Evolutionary conservation across 345 rosid species (phyloP).

Genomic region (Trapa incisa): DNA sequence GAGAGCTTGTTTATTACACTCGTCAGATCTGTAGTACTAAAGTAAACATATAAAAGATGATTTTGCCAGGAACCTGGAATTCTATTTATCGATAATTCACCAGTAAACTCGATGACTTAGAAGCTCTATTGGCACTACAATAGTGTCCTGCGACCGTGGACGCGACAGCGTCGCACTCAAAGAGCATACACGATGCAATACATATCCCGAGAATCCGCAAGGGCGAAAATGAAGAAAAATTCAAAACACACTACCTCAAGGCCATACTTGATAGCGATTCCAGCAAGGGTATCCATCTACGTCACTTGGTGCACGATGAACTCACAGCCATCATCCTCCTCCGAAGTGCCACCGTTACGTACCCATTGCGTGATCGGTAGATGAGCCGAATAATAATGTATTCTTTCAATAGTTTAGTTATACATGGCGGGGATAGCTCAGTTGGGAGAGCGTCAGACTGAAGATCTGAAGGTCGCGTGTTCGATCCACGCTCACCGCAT

Average conservation of each 20-base stretch:
- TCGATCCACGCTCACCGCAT: conserved; percentile 95
- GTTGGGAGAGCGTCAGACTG: conserved; percentile 99
- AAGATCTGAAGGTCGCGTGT: conserved; percentile 99
- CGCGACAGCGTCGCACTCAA: no score
- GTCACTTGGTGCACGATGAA: conserved; percentile 44
- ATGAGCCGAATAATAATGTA: no score
- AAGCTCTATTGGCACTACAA: no score
- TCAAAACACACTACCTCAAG: conserved; percentile 34
- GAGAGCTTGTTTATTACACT: not conserved
- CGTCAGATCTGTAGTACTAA: not conserved
- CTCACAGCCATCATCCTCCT: conserved; percentile 12
- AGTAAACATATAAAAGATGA: no score
- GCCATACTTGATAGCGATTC: conserved; percentile 60
- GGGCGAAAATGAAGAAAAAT: not conserved
- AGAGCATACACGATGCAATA: no score
- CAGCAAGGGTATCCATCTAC: conserved; percentile 57
- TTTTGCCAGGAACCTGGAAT: no score
- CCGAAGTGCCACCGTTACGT: conserved; percentile 5
- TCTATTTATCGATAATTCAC: no score
- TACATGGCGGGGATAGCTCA: conserved; percentile 73
- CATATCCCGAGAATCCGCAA: not conserved
- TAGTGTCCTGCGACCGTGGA: no score
- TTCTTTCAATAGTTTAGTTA: no score
- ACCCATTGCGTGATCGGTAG: conserved; percentile 27
- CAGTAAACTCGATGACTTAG: no score